Percentiles rank a stretch among this genome's conserved stretches.
These are phyloP conservation scores for Trichoderma arundinaceum DNA, from an alignment of 2,329 filamentous ascomycete genomes.

Conservation along the genomic window DNA sequence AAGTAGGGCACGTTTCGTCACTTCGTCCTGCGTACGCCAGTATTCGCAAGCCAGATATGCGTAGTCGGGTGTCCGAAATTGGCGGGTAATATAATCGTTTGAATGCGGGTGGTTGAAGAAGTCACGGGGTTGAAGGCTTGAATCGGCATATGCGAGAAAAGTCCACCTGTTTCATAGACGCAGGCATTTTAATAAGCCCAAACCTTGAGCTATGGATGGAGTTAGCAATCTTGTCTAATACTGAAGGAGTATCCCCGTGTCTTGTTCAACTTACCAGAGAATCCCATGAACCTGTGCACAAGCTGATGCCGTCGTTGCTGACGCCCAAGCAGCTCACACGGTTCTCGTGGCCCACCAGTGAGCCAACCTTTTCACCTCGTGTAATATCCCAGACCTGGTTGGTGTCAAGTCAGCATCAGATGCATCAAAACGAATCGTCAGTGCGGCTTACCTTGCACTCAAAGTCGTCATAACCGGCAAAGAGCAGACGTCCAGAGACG, in stretches of 20 bases:
- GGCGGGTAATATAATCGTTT: conserved; percentile 42
- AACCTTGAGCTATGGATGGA: conserved; percentile 72
- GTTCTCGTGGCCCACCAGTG: conserved; percentile 96
- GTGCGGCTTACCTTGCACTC: conserved; percentile 87
- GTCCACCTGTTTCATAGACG: conserved; percentile 38
- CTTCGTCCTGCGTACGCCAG: conserved; percentile 49
- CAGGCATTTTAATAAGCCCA: conserved; percentile 72
- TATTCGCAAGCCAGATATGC: conserved; percentile 44
- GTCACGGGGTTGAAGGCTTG: conserved; percentile 38
- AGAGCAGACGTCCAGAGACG: conserved; percentile 90
- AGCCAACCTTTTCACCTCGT: conserved; percentile 95
- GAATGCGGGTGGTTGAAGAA: conserved; percentile 41
- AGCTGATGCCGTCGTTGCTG: conserved; percentile 97
- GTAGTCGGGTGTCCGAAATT: conserved; percentile 41
- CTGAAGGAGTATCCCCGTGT: not conserved
- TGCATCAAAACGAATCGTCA: not conserved
- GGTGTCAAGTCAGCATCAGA: conserved; percentile 30
- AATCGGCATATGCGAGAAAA: conserved; percentile 41
- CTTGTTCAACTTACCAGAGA: conserved; percentile 75
- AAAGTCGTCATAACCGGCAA: conserved; percentile 98
- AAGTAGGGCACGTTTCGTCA: conserved; percentile 47
- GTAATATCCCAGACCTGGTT: conserved; percentile 94
- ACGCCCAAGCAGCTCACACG: conserved; percentile 98
- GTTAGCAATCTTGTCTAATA: conserved; percentile 25
- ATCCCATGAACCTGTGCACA: conserved; percentile 99